Conservation (phyloP, 2,329 filamentous ascomycete genomes). For the Phialocephala subalpina region DNA sequence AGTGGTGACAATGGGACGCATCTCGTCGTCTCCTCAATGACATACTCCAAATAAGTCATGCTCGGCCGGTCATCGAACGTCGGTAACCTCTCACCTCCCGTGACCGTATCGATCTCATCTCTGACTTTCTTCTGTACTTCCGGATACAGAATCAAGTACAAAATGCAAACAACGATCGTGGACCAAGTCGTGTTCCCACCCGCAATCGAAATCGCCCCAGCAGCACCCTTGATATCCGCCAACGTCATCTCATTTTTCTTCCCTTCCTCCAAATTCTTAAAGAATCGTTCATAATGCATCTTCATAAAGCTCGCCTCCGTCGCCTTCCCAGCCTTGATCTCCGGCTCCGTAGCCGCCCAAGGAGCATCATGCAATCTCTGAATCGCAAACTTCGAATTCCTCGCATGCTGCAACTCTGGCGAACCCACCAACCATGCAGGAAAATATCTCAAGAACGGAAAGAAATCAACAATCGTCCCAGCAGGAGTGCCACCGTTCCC, state of each 20-base stretch:
- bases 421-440: constrained; percentile 47
- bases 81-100: constrained; percentile 55
- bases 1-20: constrained; percentile 52
- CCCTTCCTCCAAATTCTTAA: constrained; percentile 14
- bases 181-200: constrained; percentile 50
- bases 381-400: constrained; percentile 44
- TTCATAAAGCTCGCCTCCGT: constrained; percentile 16
- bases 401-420: constrained; percentile 39
- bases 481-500: constrained; percentile 42
- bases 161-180: constrained; percentile 50
- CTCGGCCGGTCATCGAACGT: constrained; percentile 55
- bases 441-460: constrained; percentile 50
- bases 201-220: constrained; percentile 56
- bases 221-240: constrained; percentile 51
- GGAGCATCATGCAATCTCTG: constrained; percentile 53
- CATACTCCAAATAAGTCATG: constrained; percentile 53
- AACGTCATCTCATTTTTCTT: constrained; percentile 18
- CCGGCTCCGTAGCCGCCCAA: constrained; percentile 39
- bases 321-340: constrained; percentile 18
- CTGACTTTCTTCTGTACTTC: constrained; percentile 56
- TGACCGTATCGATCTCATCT: constrained; percentile 54
- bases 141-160: constrained; percentile 47
- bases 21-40: constrained; percentile 56
- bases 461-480: constrained; percentile 55
- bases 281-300: constrained; percentile 18